Base-by-base conservation (phyloP, 202 grass and related monocot genomes). In the Zoysia matrella region DNA sequence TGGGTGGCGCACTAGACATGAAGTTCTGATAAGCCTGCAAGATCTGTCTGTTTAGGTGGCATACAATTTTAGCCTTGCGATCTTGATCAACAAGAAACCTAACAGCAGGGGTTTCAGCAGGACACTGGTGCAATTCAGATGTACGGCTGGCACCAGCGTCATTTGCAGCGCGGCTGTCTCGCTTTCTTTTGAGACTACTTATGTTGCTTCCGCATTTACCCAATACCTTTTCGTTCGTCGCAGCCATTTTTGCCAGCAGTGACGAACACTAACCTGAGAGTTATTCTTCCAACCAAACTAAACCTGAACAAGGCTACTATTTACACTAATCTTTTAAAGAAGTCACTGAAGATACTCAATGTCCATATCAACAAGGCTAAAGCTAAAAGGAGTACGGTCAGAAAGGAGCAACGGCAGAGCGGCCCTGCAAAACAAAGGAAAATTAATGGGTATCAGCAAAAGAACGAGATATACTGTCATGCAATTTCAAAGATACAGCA, bases 11-110 rank as follows among this genome's bases (percentile, higher is more conserved):
- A 49, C 96, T 99, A 60, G 60, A 80, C 80, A 89, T 92, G 74
- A 96, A 96, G 51, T 96, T 99, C 41, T 73, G 76, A 73, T 99
- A 99, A 58, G 79, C 84, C 67, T 90, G 85, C 67, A 92, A 22
- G 54, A 89, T 79, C 73, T 92, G 83, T 36, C 43, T 84, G 64
- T 69, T 90, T 7, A 87, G 73, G 73, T 79, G 78, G 75, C 86
- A 84, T 11, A 73, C 52, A n/a, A 78, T 61, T 67, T 67, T 85
- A 45, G 73, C 72, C 73, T 89, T 85, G 43, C 52, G 73, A 51
- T 77, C 67, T 47, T 74, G 73, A 78, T 71, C 80, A 71, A 85
- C 80, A 80, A 71, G 86, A 65, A 76, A 76, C 78, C 86, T 85
- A 57, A 82, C 16, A 77, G 52, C 52, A 71, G 78, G 82, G 73